Evolutionary conservation across 768 basidiomycete genomes (phyloP).

Genomic region (Agaricus sinodeliciosus): DNA sequence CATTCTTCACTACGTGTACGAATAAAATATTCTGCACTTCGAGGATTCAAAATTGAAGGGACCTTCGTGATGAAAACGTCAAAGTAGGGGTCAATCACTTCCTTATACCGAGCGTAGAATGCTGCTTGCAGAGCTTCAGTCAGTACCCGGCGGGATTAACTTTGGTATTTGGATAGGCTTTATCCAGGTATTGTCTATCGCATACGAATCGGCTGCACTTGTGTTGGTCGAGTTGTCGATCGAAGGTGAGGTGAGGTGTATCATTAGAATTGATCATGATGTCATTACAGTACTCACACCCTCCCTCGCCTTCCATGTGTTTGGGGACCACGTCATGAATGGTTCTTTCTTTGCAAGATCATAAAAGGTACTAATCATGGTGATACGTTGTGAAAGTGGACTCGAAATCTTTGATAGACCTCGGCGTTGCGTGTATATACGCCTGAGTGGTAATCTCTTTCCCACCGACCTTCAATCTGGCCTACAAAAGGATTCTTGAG

Average conservation of each 20-base stretch:
- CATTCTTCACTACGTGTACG: neutral
- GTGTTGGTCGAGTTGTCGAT: constrained; percentile 32
- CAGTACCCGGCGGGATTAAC: constrained; percentile 26
- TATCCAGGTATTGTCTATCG: constrained; percentile 39
- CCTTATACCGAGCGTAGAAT: constrained; percentile 16
- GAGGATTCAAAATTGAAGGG: constrained; percentile 1
- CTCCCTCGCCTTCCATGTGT: constrained; percentile 10
- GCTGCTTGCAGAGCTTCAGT: constrained; percentile 24
- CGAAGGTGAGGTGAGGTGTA: constrained; percentile 28
- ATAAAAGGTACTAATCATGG: constrained; percentile 14
- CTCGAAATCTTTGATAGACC: neutral
- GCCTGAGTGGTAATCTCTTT: no score
- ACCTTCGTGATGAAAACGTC: constrained; percentile 4
- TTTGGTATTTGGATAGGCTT: constrained; percentile 29
- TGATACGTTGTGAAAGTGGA: neutral
- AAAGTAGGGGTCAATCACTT: constrained; percentile 9
- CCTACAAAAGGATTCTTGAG: no score
- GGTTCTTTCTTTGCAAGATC: constrained; percentile 4
- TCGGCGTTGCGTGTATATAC: no score
- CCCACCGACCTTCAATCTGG: no score
- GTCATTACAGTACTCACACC: neutral
- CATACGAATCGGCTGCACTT: constrained; percentile 27
- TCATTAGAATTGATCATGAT: neutral
- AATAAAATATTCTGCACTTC: constrained; percentile 10
- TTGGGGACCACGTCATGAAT: constrained; percentile 3